A percentile compares a stretch with the other conserved stretches of the same genome.
These are phyloP conservation scores for Nakazawaea anatomiae DNA, from an alignment of 805 yeast genomes.

Conservation along the genomic window DNA sequence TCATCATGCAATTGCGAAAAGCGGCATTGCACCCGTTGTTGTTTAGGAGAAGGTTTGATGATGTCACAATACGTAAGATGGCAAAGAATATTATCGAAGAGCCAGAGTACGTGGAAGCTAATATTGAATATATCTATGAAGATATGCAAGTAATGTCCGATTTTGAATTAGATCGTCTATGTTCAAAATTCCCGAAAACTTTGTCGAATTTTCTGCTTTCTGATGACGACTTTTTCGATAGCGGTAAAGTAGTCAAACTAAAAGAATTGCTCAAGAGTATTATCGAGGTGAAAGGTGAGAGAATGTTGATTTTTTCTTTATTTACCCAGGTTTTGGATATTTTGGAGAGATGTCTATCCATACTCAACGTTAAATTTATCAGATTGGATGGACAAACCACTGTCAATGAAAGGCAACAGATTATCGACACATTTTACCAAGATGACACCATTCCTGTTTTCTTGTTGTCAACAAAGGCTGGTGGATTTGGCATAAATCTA, in stretches of 20 bases:
- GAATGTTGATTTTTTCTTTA: conserved; percentile 79
- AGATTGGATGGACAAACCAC: conserved; percentile 92
- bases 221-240: conserved; percentile 44
- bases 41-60: conserved; percentile 62
- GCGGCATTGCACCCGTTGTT: conserved; percentile 90
- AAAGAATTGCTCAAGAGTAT: conserved; percentile 51
- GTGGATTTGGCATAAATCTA: conserved; percentile 96
- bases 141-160: conserved; percentile 96
- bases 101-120: conserved; percentile 73
- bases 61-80: conserved; percentile 56
- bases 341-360: conserved; percentile 66
- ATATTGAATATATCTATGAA: conserved; percentile 70
- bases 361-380: conserved; percentile 61
- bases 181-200: conserved; percentile 67
- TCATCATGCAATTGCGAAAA: conserved; percentile 84
- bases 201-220: conserved; percentile 47
- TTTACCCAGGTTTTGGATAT: conserved; percentile 92
- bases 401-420: conserved; percentile 87
- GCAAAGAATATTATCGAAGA: conserved; percentile 74
- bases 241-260: conserved; percentile 71
- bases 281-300: conserved; percentile 50
- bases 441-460: conserved; percentile 81
- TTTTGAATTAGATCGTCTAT: conserved; percentile 73
- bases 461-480: conserved; percentile 90
- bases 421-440: conserved; percentile 84